Evolutionary conservation across 306 rosid genomes (phyloP).

Genomic region (Inga leiocalycina): DNA sequence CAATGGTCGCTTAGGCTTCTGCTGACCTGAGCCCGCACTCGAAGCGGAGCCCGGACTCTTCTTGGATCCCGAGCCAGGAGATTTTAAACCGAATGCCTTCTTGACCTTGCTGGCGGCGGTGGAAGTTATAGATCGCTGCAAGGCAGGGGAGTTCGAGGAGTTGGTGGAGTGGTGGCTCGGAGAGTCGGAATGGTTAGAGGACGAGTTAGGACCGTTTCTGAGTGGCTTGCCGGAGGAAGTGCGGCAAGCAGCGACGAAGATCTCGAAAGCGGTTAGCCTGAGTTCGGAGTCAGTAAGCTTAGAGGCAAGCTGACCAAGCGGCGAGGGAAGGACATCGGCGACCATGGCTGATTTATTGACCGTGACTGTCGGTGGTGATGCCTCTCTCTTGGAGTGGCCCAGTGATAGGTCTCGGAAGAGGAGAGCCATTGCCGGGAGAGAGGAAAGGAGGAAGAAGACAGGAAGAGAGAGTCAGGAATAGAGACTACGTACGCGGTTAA

Average conservation of each 20-base stretch:
- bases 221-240: constrained; percentile 83
- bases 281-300: constrained; percentile 81
- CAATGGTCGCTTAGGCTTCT: constrained; percentile 67
- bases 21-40: constrained; percentile 51
- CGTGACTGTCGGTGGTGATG: constrained; percentile 43
- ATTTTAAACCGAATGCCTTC: constrained; percentile 91
- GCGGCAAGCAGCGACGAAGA: constrained; percentile 95
- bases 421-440: constrained; percentile 66
- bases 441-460: neutral
- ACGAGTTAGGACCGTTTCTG: constrained; percentile 42
- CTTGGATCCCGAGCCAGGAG: constrained; percentile 85
- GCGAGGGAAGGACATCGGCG: constrained; percentile 77
- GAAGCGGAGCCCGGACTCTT: constrained; percentile 78
- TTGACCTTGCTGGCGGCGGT: constrained; percentile 96
- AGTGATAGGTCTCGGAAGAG: constrained; percentile 88
- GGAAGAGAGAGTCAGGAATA: constrained; percentile 20
- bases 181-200: constrained; percentile 49
- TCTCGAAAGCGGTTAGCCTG: constrained; percentile 86
- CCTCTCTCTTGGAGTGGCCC: constrained; percentile 88
- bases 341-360: constrained; percentile 35
- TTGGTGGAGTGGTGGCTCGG: constrained; percentile 50
- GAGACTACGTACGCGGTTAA: constrained; percentile 32
- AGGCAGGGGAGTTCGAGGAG: constrained; percentile 58
- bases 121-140: constrained; percentile 92
- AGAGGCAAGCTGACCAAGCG: constrained; percentile 71